Conservation (phyloP, 305 asterid genomes). For the Solanum chacoense region DNA sequence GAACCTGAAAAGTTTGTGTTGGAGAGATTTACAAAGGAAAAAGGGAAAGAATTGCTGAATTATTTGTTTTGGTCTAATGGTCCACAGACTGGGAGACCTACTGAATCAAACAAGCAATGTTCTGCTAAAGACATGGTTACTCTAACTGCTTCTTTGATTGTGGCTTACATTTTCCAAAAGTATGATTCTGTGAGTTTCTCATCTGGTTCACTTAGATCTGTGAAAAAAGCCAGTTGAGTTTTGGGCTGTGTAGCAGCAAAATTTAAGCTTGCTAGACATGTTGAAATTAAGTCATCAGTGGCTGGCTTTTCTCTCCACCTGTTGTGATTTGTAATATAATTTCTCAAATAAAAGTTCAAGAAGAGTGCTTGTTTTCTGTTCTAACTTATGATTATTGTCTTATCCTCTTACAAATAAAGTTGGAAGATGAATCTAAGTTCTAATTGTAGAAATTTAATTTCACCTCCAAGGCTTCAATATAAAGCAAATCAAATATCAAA, state of each 20-base stretch:
- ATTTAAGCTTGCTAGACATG: background rate
- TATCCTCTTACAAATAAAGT: background rate
- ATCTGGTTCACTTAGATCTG: conserved; percentile 34
- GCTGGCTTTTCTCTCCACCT: background rate
- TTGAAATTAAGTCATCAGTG: background rate
- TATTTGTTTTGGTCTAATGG: conserved; percentile 90
- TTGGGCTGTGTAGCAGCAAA: background rate
- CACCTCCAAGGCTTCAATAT: background rate
- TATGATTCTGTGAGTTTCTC: conserved; percentile 58
- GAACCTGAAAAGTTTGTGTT: conserved; percentile 52
- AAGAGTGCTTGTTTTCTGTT: background rate
- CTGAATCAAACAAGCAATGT: conserved; percentile 67
- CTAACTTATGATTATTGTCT: background rate
- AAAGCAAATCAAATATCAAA: background rate
- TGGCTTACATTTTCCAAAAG: conserved; percentile 72
- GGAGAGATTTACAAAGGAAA: conserved; percentile 44
- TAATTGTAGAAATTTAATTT: background rate
- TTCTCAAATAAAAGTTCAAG: background rate
- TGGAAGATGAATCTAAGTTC: background rate
- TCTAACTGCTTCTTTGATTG: conserved; percentile 49
- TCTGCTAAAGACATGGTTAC: conserved; percentile 56
- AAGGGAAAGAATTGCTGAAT: conserved; percentile 43
- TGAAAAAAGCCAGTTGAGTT: conserved; percentile 36
- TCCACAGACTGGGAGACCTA: conserved; percentile 65
- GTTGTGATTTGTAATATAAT: background rate